Evolutionary conservation across 495 filamentous ascomycete species (phyloP), one percentile per base, ranked within the genome.

Genomic region (Penicillium manginii): DNA sequence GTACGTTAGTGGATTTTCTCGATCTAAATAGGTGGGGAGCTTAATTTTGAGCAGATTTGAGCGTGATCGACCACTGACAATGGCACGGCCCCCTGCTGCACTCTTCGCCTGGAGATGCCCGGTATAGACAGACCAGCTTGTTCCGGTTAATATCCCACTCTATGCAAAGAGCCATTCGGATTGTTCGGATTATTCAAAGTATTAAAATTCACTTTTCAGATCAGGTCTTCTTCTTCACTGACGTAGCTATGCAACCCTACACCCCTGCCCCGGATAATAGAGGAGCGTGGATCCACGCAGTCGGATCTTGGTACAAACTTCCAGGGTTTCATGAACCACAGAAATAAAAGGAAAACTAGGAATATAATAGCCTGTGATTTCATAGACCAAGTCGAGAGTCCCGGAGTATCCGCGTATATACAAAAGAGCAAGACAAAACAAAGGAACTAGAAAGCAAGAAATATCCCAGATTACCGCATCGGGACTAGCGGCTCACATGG

Each of bases 21-120:
- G 35, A 37, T 37, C 15, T 37, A 37, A 37, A 37, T 6, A 37
- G 15, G 12, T 37, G 11, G 15, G 35, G 35, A 37, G 35, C 35
- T n/a, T 37, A 12, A 3, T 14, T 37, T 37, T 62, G 71, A 74
- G 71, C 65, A 70, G 8, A 65, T 70, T 72, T 72, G 69, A 58
- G 68, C 52, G 26, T n/a, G 52, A 59, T 57, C 49, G 21, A 3
- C 21, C 2, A 0, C 43, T 23, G 39, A 17, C 17, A 50, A 17
- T 23, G 43, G 43, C 17, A 50, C 47, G 23, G 23, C 47, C 47
- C 47, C 15, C 9, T 37, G 31, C 6, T 29, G 3, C 26, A 29
- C 26, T 29, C 26, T 29, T 29, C 17, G 40, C n/a, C 14, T 43
- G 19, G 9, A 47, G 19, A 47, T 47, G 45, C 15, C 45, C 12